Conservation (phyloP, 1,284 basidiomycete genomes). For the Clitocybe nebularis region DNA sequence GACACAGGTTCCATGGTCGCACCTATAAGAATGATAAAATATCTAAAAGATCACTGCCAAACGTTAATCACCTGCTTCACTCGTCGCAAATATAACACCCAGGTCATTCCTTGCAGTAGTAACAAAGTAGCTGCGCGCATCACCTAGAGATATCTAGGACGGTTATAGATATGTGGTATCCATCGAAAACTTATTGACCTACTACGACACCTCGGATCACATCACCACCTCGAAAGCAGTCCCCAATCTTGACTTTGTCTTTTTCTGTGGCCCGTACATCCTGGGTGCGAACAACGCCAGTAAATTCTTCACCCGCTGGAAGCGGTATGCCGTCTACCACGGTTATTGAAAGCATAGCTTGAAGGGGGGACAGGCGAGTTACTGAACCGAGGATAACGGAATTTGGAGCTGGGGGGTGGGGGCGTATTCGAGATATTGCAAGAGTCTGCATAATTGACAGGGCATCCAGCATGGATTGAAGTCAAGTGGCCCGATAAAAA, state of each 20-base stretch:
- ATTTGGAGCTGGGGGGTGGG: conserved; percentile 67
- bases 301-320: conserved; percentile 88
- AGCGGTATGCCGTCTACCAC: conserved; percentile 90
- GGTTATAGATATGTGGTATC: not conserved
- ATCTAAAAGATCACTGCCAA: conserved; percentile 8
- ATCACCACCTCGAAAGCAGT: conserved; percentile 96
- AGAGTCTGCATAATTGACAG: conserved; percentile 38
- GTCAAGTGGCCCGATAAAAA: conserved; percentile 13
- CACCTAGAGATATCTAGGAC: conserved; percentile 83
- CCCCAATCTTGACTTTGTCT: conserved; percentile 88
- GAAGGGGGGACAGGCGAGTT: conserved; percentile 82
- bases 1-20: conserved; percentile 80
- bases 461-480: conserved; percentile 19
- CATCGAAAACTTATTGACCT: conserved; percentile 30
- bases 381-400: conserved; percentile 78
- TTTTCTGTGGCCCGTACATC: conserved; percentile 93
- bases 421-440: conserved; percentile 55
- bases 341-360: conserved; percentile 85
- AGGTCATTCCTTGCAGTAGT: conserved; percentile 93
- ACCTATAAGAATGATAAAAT: conserved; percentile 34
- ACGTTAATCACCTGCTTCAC: conserved; percentile 59
- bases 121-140: conserved; percentile 90
- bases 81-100: conserved; percentile 87
- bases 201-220: conserved; percentile 92
- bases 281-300: conserved; percentile 86